Evolutionary conservation across 2,329 filamentous ascomycete species (phyloP).

Genomic region (Claviceps capensis): DNA sequence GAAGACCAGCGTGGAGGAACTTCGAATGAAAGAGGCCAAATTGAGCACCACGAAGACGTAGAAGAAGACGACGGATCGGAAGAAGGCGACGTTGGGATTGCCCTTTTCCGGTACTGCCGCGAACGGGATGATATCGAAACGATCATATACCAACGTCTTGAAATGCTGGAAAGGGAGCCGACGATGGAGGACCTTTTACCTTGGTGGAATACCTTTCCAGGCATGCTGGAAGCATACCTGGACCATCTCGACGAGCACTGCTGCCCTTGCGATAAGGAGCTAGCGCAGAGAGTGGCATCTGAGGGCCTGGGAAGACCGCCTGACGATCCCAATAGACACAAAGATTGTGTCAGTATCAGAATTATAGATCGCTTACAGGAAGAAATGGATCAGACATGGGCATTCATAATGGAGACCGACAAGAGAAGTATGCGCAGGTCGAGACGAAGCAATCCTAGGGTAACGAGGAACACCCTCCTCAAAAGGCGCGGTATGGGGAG

Average conservation of each 20-base stretch:
- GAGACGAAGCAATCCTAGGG: no score
- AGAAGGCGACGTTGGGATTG: background rate
- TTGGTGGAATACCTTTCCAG: conserved; percentile 1
- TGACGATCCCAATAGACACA: no score
- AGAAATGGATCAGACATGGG: no score
- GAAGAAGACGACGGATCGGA: background rate
- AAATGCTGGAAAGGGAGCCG: background rate
- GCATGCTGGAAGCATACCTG: conserved; percentile 1
- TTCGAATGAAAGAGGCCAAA: background rate
- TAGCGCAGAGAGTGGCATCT: background rate
- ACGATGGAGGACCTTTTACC: background rate
- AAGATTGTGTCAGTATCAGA: no score
- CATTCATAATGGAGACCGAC: no score
- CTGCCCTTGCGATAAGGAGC: background rate
- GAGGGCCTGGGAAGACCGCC: no score
- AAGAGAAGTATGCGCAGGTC: no score
- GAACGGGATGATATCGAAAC: background rate
- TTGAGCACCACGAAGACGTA: background rate
- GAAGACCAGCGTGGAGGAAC: background rate
- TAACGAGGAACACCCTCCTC: no score
- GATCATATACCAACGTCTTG: background rate
- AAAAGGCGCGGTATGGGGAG: no score
- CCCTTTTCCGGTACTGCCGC: background rate
- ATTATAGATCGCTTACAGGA: no score
- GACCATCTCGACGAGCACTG: conserved; percentile 1